Conservation (phyloP, 2,329 filamentous ascomycete species). For the Pleomassaria siparia region DNA sequence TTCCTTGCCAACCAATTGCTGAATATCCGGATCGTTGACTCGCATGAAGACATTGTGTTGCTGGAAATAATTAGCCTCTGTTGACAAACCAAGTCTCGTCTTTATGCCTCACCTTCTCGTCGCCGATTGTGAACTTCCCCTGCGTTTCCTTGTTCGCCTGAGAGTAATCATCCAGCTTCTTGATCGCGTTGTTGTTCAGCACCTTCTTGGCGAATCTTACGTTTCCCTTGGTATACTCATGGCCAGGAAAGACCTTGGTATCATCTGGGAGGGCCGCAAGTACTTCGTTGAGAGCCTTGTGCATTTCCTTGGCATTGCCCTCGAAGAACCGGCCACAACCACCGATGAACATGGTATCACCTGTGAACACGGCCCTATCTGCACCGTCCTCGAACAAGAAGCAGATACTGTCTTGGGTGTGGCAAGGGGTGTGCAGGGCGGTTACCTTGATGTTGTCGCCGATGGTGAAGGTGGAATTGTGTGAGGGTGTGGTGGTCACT, state of each 20-base stretch:
- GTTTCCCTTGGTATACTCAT: constrained; percentile 98
- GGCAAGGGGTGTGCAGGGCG: constrained; percentile 92
- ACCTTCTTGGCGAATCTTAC: constrained; percentile 84
- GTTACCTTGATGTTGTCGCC: constrained; percentile 78
- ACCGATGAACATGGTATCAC: constrained; percentile 93
- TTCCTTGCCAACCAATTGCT: constrained; percentile 79
- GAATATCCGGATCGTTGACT: constrained; percentile 80
- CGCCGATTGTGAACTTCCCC: constrained; percentile 93
- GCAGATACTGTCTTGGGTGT: constrained; percentile 98
- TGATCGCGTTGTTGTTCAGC: constrained; percentile 68
- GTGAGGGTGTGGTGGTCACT: constrained; percentile 73
- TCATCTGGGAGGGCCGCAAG: constrained; percentile 82
- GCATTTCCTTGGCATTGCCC: constrained; percentile 81
- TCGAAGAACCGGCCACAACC: constrained; percentile 97
- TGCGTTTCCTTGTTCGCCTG: constrained; percentile 83
- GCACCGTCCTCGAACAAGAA: constrained; percentile 83
- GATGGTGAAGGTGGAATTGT: constrained; percentile 78
- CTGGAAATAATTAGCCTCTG: constrained; percentile 48
- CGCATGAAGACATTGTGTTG: constrained; percentile 97
- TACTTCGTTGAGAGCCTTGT: constrained; percentile 85
- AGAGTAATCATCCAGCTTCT: constrained; percentile 75
- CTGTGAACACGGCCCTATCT: constrained; percentile 84
- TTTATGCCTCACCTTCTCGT: constrained; percentile 74
- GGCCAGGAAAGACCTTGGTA: constrained; percentile 89
- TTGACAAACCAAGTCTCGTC: background rate